Evolutionary conservation across 257 asterid genomes (phyloP).

Genomic region (Gardenia jasminoides): DNA sequence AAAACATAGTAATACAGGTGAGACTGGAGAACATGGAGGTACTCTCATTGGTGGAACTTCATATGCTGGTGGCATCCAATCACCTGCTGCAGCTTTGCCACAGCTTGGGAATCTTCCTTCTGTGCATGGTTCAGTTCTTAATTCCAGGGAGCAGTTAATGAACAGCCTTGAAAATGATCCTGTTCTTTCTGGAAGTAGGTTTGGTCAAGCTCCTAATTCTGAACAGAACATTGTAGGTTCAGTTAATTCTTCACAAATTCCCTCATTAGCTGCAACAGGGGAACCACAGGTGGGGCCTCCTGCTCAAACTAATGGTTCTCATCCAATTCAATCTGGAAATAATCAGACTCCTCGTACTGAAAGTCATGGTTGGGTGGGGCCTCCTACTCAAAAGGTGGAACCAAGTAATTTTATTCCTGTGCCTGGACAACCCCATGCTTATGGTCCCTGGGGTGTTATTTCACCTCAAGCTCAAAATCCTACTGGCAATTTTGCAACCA

Average conservation of each 20-base stretch:
- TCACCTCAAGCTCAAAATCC: conserved; percentile 48
- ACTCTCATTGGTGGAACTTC: conserved; percentile 32
- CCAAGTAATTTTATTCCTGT: conserved; percentile 27
- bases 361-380: conserved; percentile 38
- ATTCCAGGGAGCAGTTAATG: conserved; percentile 36
- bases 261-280: conserved; percentile 28
- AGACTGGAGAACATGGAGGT: conserved; percentile 35
- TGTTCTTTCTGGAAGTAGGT: conserved; percentile 28
- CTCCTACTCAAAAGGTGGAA: conserved; percentile 32
- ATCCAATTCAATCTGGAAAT: conserved; percentile 36
- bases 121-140: conserved; percentile 40
- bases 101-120: conserved; percentile 37
- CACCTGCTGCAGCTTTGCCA: conserved; percentile 49
- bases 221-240: conserved; percentile 41
- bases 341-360: conserved; percentile 49
- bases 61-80: conserved; percentile 36
- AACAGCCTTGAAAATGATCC: conserved; percentile 18
- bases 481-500: conserved; percentile 45
- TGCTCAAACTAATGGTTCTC: conserved; percentile 26
- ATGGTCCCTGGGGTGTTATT: conserved; percentile 44
- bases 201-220: conserved; percentile 48
- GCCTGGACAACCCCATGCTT: conserved; percentile 48
- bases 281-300: conserved; percentile 42
- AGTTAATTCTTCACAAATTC: conserved; percentile 32
- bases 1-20: conserved; percentile 39